Percentiles rank a stretch among this genome's conserved stretches.
phyloP scores from a whole-genome alignment of 768 basidiomycete genomes.

The Calocybe gangraenosa region DNA sequence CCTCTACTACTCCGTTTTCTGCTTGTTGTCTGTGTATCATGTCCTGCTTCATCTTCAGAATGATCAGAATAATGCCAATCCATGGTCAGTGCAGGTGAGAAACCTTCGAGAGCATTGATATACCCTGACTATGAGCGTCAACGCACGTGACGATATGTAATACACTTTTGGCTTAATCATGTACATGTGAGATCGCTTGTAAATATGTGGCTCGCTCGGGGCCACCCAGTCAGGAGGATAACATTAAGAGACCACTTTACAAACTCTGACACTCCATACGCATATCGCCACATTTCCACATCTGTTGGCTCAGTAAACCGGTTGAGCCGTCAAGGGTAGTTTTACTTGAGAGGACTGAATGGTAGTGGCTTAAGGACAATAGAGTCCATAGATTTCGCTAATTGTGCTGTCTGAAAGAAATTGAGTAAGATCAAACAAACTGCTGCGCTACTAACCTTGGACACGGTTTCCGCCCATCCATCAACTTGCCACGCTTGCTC shows the following conservation, averaged over 20 bases:
- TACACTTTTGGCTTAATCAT: no score
- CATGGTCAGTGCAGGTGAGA: slow-evolving; percentile 28
- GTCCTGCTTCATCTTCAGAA: slow-evolving; percentile 51
- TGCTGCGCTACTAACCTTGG: slow-evolving; percentile 54
- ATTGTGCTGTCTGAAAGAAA: slow-evolving; percentile 71
- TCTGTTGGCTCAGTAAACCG: no score
- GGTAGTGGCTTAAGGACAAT: slow-evolving; percentile 76
- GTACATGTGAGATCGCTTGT: no score
- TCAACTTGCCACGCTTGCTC: slow-evolving; percentile 93
- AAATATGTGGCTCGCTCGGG: no score
- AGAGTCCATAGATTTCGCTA: slow-evolving; percentile 83
- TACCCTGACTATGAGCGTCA: slow-evolving; percentile 9
- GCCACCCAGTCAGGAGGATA: no score
- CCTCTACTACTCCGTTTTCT: slow-evolving; percentile 67
- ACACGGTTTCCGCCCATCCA: slow-evolving; percentile 93
- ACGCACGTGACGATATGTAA: slow-evolving; percentile 26
- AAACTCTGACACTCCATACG: no score
- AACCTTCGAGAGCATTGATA: slow-evolving; percentile 15
- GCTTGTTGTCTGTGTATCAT: slow-evolving; percentile 35
- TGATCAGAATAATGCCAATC: slow-evolving; percentile 59
- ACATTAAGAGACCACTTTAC: no score
- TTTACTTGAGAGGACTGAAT: slow-evolving; percentile 74
- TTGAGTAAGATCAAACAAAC: slow-evolving; percentile 8
- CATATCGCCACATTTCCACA: no score
- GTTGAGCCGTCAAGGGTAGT: no score